These are phyloP conservation scores for Termitomyces sp. DNA, from an alignment of 768 basidiomycete species.

Conservation along the genomic window DNA sequence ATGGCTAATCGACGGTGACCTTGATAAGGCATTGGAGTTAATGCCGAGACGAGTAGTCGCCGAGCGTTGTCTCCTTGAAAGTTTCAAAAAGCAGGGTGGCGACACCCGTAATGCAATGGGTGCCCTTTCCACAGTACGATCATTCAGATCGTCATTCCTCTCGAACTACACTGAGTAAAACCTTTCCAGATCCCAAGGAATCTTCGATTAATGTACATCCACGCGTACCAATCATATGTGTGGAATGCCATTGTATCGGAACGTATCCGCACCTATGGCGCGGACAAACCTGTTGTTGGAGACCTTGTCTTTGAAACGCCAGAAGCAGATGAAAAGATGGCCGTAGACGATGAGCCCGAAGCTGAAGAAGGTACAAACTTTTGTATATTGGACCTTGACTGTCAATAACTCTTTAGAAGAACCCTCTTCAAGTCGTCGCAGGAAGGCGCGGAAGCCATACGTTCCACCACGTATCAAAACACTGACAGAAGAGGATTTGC, in stretches of 20 bases:
- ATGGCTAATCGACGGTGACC: constrained; percentile 82
- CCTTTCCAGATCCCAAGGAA: constrained; percentile 83
- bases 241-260: constrained; percentile 98
- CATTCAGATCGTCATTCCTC: constrained; percentile 4
- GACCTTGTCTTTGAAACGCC: constrained; percentile 80
- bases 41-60: constrained; percentile 94
- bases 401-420: constrained; percentile 16
- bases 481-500: constrained; percentile 71
- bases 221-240: constrained; percentile 97
- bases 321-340: constrained; percentile 29
- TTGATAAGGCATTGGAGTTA: constrained; percentile 75
- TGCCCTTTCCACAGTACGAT: constrained; percentile 73
- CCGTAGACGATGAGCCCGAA: constrained; percentile 28
- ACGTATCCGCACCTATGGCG: constrained; percentile 76
- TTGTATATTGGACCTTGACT: neutral
- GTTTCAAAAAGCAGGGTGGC: constrained; percentile 76
- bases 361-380: constrained; percentile 23
- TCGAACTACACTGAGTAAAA: neutral
- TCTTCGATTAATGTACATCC: constrained; percentile 94
- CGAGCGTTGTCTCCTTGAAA: constrained; percentile 89
- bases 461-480: constrained; percentile 71
- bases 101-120: constrained; percentile 84
- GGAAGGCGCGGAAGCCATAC: constrained; percentile 51
- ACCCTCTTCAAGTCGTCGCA: constrained; percentile 22
- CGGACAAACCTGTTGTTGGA: constrained; percentile 72